Evolutionary conservation across 1,284 basidiomycete species (phyloP), one percentile per base, ranked within the genome.

Genomic region (Afroboletus lepidellus): DNA sequence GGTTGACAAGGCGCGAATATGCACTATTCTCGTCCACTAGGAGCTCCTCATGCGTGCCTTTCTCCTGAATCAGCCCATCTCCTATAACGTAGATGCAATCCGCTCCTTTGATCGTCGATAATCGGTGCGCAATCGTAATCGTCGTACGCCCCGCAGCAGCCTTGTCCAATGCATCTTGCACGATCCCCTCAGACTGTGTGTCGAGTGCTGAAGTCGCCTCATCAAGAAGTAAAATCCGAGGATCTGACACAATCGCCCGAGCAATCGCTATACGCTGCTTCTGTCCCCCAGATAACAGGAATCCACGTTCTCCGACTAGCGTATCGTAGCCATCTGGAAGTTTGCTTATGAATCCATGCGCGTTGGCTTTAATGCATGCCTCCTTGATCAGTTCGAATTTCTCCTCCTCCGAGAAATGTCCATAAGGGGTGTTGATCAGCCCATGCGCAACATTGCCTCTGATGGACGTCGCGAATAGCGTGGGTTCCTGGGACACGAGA

Each of bases 121-220:
- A 68, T 30, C 29, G 29, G 11, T 30, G 29, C 8, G 29, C 9
- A 5, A 30, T 30, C 9, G 29, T 30, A 13, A 90, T 90, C 1
- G 87, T 90, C 6, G 88, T 91, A 42, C 87, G 85, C 42, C 85
- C 87, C 74, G 83, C 80, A 12, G 92, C 78, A 49, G 94, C 94
- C 72, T 93, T 94, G 70, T 98, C 95, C 46, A 99, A 74, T 13
- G 96, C 96, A 64, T 96, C 88, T 72, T 98, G 94, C 0, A 99
- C 96, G 51, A 98, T 79, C 45, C 90, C 90, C 70, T 99, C 96
- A 1, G 84, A 87, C 66, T 92, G 85, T 2, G 92, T 94, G 70
- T 98, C 94, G 9, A 98, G 78, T 23, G 94, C 94, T 52, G 83
- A 85, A 3, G 94, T 97, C 1, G 94, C 94, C 67, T 94, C 91